These are phyloP conservation scores for Kurtzmaniella cleridarum DNA, from an alignment of 805 yeast genomes.

Conservation along the genomic window DNA sequence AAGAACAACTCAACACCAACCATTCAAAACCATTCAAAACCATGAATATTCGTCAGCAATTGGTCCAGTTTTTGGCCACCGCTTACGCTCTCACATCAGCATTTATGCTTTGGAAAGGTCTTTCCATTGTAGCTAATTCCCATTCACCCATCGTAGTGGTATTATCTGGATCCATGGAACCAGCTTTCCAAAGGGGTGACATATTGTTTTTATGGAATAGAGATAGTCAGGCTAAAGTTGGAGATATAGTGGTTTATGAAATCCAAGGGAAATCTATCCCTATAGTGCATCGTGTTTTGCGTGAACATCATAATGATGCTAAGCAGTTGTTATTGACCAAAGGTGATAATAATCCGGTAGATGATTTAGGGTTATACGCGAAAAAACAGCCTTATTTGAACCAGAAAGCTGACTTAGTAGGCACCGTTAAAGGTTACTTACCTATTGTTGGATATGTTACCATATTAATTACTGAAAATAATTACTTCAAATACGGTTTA, in stretches of 20 bases:
- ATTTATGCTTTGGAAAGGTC: slow-evolving; percentile 84
- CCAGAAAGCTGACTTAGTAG: slow-evolving; percentile 73
- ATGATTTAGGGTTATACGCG: slow-evolving; percentile 83
- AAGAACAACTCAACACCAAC: neutral
- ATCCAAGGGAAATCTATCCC: slow-evolving; percentile 76
- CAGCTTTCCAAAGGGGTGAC: slow-evolving; percentile 98
- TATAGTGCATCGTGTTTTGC: slow-evolving; percentile 91
- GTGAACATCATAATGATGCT: slow-evolving; percentile 62
- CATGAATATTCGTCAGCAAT: slow-evolving; percentile 58
- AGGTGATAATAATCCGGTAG: slow-evolving; percentile 93
- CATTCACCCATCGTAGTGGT: slow-evolving; percentile 96
- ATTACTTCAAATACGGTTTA: slow-evolving; percentile 72
- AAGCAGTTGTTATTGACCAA: slow-evolving; percentile 81
- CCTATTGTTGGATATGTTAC: slow-evolving; percentile 91
- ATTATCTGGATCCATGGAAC: slow-evolving; percentile 98
- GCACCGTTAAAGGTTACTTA: slow-evolving; percentile 87
- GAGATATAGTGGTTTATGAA: slow-evolving; percentile 93
- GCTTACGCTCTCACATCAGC: slow-evolving; percentile 83
- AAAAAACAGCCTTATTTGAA: slow-evolving; percentile 70
- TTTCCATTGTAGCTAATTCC: slow-evolving; percentile 71
- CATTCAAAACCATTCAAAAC: slow-evolving; percentile 1
- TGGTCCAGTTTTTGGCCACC: slow-evolving; percentile 63
- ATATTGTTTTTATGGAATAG: slow-evolving; percentile 89
- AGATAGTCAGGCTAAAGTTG: slow-evolving; percentile 59
- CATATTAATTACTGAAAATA: slow-evolving; percentile 83